Percentiles rank a stretch among this genome's conserved stretches.
Evolutionary conservation across 495 filamentous ascomycete species (phyloP).

Genomic region (Daldinia grandis): DNA sequence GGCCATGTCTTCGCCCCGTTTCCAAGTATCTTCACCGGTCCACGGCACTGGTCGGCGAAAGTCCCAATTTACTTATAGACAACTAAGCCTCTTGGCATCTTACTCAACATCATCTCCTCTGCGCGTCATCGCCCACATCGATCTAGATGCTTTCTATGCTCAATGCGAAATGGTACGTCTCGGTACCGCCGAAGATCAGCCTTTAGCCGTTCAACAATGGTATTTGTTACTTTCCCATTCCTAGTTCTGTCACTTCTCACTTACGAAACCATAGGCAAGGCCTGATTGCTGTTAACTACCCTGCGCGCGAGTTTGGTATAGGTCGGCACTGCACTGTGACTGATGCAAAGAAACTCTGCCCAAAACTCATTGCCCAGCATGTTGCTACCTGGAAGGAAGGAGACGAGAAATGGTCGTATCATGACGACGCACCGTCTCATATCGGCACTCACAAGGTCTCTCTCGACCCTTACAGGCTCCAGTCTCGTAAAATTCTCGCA

Average conservation of each 20-base stretch:
- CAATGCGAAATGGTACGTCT: constrained; percentile 94
- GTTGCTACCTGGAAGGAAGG: constrained; percentile 96
- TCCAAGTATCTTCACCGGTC: constrained; percentile 52
- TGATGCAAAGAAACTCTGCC: constrained; percentile 91
- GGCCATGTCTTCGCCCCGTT: constrained; percentile 45
- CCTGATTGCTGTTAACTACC: constrained; percentile 95
- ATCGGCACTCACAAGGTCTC: constrained; percentile 92
- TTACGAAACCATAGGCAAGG: constrained; percentile 62
- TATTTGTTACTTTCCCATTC: constrained; percentile 42
- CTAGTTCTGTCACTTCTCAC: neutral
- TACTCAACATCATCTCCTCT: constrained; percentile 78
- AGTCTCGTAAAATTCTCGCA: constrained; percentile 83
- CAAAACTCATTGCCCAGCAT: constrained; percentile 84
- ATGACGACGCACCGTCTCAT: constrained; percentile 74
- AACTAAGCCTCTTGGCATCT: constrained; percentile 76
- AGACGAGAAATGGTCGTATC: constrained; percentile 89
- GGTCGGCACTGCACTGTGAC: constrained; percentile 74
- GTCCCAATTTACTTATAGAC: constrained; percentile 84
- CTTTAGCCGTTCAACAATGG: constrained; percentile 93
- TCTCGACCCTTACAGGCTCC: constrained; percentile 87
- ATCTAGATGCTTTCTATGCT: constrained; percentile 98
- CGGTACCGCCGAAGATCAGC: constrained; percentile 73
- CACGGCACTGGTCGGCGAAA: constrained; percentile 55
- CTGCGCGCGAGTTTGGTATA: constrained; percentile 81
- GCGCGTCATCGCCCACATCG: constrained; percentile 88